Conservation (phyloP, 306 rosid genomes). For the Abrus pulchellus region DNA sequence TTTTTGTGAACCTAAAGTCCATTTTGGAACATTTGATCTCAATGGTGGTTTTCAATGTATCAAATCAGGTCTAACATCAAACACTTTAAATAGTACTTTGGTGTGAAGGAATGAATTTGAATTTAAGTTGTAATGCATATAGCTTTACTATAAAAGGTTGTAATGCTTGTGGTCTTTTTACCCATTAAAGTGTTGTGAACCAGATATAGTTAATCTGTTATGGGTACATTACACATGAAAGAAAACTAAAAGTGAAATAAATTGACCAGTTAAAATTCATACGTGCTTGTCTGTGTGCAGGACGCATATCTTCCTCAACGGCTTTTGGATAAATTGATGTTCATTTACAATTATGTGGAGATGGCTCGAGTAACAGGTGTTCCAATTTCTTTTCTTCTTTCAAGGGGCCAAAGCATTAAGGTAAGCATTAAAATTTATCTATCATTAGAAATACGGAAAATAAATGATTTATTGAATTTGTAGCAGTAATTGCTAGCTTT, state of each 20-base stretch:
- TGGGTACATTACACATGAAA: constrained; percentile 11
- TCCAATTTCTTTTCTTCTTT: constrained; percentile 94
- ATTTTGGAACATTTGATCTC: constrained; percentile 7
- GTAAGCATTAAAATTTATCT: constrained; percentile 44
- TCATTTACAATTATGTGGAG: constrained; percentile 94
- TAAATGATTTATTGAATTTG: constrained; percentile 29
- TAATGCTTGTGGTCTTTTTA: constrained; percentile 19
- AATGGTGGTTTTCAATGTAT: constrained; percentile 5
- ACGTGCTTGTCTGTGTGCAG: constrained; percentile 56
- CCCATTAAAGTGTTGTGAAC: constrained; percentile 13
- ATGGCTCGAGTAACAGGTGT: constrained; percentile 99
- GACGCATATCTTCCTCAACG: constrained; percentile 99
- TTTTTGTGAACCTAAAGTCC: neutral
- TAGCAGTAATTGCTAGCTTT: constrained; percentile 28
- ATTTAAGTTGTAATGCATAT: constrained; percentile 19
- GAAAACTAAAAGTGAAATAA: constrained; percentile 25
- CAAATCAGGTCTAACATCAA: neutral
- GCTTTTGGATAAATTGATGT: constrained; percentile 95
- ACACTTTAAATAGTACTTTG: neutral
- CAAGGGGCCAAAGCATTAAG: constrained; percentile 98
- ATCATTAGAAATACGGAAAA: constrained; percentile 16
- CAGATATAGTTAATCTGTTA: constrained; percentile 28
- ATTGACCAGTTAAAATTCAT: constrained; percentile 25
- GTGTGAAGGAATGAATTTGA: neutral
- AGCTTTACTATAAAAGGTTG: constrained; percentile 30